Percentiles rank a stretch among this genome's conserved stretches.
Evolutionary conservation across 257 asterid species (phyloP).

Genomic region (Leptodermis oblonga): DNA sequence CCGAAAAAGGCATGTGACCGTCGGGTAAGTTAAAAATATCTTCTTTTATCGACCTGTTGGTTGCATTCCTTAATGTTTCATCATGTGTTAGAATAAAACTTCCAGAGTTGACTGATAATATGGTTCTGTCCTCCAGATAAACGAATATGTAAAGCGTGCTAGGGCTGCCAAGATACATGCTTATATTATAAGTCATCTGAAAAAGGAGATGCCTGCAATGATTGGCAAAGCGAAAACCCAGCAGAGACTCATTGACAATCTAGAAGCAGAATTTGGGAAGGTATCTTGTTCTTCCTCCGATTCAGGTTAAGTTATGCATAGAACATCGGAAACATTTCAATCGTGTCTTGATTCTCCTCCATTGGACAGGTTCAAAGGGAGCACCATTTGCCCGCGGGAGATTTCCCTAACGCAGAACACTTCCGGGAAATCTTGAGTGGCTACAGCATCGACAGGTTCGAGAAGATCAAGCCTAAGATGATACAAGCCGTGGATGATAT

Average conservation of each 20-base stretch:
- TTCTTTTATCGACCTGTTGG: background rate
- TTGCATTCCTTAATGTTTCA: background rate
- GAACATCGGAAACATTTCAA: background rate
- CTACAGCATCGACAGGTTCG: slow-evolving; percentile 72
- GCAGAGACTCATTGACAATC: slow-evolving; percentile 78
- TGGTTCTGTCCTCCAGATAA: slow-evolving; percentile 48
- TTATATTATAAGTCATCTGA: slow-evolving; percentile 79
- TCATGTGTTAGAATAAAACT: background rate
- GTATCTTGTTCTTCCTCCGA: slow-evolving; percentile 28
- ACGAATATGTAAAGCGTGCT: slow-evolving; percentile 92
- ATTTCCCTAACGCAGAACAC: slow-evolving; percentile 81
- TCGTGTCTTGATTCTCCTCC: background rate
- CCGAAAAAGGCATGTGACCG: slow-evolving; percentile 98
- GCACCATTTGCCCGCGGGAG: slow-evolving; percentile 82
- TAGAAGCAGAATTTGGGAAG: slow-evolving; percentile 73
- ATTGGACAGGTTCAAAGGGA: slow-evolving; percentile 74
- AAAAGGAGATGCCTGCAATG: slow-evolving; percentile 94
- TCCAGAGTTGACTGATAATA: background rate
- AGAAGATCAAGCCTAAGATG: slow-evolving; percentile 85
- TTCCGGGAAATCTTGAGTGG: slow-evolving; percentile 63
- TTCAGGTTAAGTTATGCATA: background rate
- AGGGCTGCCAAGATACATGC: slow-evolving; percentile 97
- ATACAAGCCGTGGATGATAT: slow-evolving; percentile 82
- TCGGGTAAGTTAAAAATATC: slow-evolving; percentile 45
- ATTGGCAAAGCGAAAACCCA: slow-evolving; percentile 94